phyloP scores from a whole-genome alignment of 768 basidiomycete species.

The Hemileccinum impolitum region DNA sequence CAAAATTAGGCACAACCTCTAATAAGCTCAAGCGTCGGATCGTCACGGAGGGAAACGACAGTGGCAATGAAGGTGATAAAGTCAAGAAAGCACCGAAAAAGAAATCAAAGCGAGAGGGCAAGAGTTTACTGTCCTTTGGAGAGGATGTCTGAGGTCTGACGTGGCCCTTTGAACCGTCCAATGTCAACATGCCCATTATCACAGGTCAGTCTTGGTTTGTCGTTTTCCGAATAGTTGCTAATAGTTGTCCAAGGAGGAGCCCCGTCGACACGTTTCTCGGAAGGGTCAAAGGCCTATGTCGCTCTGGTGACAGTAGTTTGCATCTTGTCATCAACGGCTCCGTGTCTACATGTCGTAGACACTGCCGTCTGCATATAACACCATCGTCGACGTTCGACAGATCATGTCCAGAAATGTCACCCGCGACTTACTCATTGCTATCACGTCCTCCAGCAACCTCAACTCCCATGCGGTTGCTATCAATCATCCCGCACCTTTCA shows the following conservation, averaged over 20 bases:
- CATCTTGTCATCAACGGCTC: background rate
- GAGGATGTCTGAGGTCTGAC: conserved; percentile 28
- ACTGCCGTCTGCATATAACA: background rate
- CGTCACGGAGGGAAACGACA: conserved; percentile 31
- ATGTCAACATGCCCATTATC: background rate
- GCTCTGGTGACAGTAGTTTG: background rate
- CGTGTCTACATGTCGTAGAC: background rate
- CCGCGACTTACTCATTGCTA: background rate
- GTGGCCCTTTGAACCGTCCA: background rate
- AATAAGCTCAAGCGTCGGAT: conserved; percentile 36
- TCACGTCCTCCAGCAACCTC: conserved; percentile 14
- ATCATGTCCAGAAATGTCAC: conserved; percentile 4
- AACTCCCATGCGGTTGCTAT: conserved; percentile 6
- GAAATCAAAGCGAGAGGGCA: conserved; percentile 50
- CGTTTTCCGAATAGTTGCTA: background rate
- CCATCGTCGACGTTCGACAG: background rate
- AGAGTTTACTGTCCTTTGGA: conserved; percentile 36
- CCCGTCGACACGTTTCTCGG: background rate
- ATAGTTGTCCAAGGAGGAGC: background rate
- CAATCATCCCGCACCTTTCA: conserved; percentile 4
- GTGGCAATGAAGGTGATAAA: conserved; percentile 19
- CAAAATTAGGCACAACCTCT: conserved; percentile 19
- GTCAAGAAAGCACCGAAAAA: conserved; percentile 40
- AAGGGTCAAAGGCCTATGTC: background rate
- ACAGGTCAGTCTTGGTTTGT: conserved; percentile 6